phyloP scores from a whole-genome alignment of 495 filamentous ascomycete species.

The Acidomyces sp. region DNA sequence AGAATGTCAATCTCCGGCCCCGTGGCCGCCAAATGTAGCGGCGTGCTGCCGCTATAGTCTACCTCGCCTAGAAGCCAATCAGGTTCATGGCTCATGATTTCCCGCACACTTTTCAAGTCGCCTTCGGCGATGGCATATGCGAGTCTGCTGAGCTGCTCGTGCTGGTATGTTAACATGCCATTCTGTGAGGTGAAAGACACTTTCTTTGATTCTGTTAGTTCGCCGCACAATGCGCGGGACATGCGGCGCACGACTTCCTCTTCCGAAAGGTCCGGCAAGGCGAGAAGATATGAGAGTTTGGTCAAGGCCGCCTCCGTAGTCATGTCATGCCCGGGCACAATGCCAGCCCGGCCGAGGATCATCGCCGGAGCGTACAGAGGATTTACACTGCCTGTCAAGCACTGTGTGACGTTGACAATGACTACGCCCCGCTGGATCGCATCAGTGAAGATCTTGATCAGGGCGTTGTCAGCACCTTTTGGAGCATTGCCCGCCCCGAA shows the following conservation, averaged over 20 bases:
- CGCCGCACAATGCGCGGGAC: conserved; percentile 65
- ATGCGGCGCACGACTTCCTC: conserved; percentile 56
- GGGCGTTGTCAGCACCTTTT: conserved; percentile 63
- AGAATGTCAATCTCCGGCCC: conserved; percentile 50
- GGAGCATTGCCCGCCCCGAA: conserved; percentile 95
- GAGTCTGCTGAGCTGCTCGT: not conserved
- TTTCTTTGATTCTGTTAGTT: conserved; percentile 41
- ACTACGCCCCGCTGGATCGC: conserved; percentile 73
- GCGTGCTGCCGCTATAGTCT: conserved; percentile 88
- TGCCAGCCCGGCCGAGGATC: conserved; percentile 69
- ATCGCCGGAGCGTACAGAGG: conserved; percentile 89
- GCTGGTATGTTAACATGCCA: not conserved
- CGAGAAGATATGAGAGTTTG: conserved; percentile 81
- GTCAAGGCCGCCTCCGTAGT: conserved; percentile 89
- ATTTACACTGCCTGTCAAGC: conserved; percentile 73
- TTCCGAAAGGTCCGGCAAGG: conserved; percentile 46
- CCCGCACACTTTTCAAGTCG: conserved; percentile 47
- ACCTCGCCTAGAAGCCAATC: conserved; percentile 59
- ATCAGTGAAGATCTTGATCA: conserved; percentile 66
- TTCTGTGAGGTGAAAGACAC: not conserved
- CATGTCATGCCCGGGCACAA: conserved; percentile 86
- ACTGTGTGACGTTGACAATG: conserved; percentile 90
- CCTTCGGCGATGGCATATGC: conserved; percentile 64
- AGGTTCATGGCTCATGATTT: conserved; percentile 52
- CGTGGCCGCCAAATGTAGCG: conserved; percentile 54